phyloP scores from a whole-genome alignment of 305 asterid species.

The Petunia hybrid region DNA sequence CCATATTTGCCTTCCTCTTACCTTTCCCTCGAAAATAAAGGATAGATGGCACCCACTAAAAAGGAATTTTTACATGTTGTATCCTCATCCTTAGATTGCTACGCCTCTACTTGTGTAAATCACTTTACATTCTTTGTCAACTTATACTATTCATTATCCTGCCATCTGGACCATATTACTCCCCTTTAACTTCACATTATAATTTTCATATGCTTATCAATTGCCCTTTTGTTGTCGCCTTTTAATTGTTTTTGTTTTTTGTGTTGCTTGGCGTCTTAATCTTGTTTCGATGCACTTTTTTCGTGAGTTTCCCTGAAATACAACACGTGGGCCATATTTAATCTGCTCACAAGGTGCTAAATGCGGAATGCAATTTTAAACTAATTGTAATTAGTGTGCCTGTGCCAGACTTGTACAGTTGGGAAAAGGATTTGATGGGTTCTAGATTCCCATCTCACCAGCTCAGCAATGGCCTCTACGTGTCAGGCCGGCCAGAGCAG shows the following conservation, averaged over 20 bases:
- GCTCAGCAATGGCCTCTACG: slow-evolving; percentile 95
- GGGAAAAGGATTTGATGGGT: slow-evolving; percentile 66
- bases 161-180: neutral
- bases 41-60: neutral
- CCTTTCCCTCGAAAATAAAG: neutral
- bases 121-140: neutral
- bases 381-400: slow-evolving; percentile 16
- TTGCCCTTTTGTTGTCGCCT: neutral
- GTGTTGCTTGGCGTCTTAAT: neutral
- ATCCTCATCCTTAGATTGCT: slow-evolving; percentile 1
- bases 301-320: neutral
- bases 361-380: neutral
- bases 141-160: neutral
- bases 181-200: neutral
- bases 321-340: neutral
- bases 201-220: neutral
- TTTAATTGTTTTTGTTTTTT: neutral
- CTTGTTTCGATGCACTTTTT: neutral
- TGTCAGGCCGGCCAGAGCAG: slow-evolving; percentile 95
- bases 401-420: slow-evolving; percentile 33
- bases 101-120: neutral
- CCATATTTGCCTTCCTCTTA: neutral
- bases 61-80: neutral
- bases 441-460: slow-evolving; percentile 98
- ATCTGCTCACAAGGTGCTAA: neutral